These are phyloP conservation scores for Oxytropis ochrocephala DNA, from an alignment of 306 rosid species.

Conservation along the genomic window DNA sequence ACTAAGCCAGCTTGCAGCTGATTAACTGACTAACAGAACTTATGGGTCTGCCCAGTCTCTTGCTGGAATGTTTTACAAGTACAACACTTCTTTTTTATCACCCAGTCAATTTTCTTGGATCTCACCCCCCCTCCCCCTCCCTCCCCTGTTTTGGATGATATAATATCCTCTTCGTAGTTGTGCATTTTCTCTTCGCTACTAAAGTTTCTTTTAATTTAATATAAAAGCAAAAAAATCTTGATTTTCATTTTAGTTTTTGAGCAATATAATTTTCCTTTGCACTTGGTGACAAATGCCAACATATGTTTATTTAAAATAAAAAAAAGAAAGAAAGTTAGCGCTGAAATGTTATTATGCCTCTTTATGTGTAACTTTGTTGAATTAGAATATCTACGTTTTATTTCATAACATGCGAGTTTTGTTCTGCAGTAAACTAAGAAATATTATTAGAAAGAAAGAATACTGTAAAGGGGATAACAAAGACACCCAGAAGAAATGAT, in stretches of 20 bases:
- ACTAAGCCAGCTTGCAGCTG: background rate
- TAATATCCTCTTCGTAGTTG: background rate
- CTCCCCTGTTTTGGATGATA: background rate
- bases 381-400: background rate
- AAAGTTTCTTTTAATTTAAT: background rate
- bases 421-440: background rate
- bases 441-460: background rate
- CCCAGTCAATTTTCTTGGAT: background rate
- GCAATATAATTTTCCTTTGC: background rate
- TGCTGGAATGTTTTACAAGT: no score
- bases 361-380: background rate
- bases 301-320: background rate
- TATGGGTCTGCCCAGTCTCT: background rate
- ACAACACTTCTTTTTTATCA: no score
- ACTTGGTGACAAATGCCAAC: background rate
- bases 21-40: background rate
- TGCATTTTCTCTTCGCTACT: background rate
- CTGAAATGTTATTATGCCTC: background rate
- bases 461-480: background rate
- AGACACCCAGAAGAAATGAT: background rate
- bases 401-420: background rate
- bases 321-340: background rate
- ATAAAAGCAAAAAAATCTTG: background rate
- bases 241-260: slow-evolving; percentile 10
- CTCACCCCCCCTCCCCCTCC: background rate